A percentile compares a stretch with the other conserved stretches of the same genome.
Conservation (phyloP, 371 early-diverging fungal species). For the Dichotomocladium elegans region DNA sequence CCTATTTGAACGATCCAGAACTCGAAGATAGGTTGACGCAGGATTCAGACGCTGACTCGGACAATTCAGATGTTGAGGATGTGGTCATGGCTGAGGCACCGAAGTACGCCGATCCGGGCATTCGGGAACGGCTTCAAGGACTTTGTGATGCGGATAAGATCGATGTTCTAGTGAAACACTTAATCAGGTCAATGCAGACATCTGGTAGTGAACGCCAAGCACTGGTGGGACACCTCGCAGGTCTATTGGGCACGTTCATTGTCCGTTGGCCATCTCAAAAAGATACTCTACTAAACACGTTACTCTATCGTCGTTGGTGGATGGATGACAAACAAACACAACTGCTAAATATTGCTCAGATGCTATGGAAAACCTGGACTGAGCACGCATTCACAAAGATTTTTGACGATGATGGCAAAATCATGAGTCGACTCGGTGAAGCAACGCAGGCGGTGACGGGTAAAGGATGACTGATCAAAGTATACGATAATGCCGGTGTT, state of each 20-base stretch:
- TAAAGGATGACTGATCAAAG: slow-evolving; percentile 5
- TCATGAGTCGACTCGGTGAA: slow-evolving; percentile 3
- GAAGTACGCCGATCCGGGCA: slow-evolving; percentile 27
- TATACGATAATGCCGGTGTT: not conserved
- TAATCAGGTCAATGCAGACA: slow-evolving; percentile 15
- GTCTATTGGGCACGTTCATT: slow-evolving; percentile 55
- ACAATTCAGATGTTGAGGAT: slow-evolving; percentile 28
- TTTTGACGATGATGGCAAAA: slow-evolving; percentile 13
- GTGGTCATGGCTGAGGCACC: slow-evolving; percentile 18
- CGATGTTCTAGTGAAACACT: slow-evolving; percentile 36
- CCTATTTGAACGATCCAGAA: slow-evolving; percentile 11
- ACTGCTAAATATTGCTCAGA: slow-evolving; percentile 14
- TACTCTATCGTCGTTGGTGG: slow-evolving; percentile 45
- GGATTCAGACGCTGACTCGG: too few relatives aligned
- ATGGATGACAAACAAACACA: not conserved
- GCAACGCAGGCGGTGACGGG: slow-evolving; percentile 8
- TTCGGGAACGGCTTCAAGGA: slow-evolving; percentile 42
- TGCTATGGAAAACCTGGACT: slow-evolving; percentile 33
- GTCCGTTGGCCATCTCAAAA: slow-evolving; percentile 57
- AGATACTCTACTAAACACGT: slow-evolving; percentile 44
- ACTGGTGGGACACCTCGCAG: slow-evolving; percentile 11
- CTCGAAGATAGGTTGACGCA: not conserved
- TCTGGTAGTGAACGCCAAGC: slow-evolving; percentile 8
- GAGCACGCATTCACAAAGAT: slow-evolving; percentile 6
- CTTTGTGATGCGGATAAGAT: slow-evolving; percentile 47